These are phyloP conservation scores for Lactarius hengduanensis DNA, from an alignment of 768 basidiomycete species.

Conservation along the genomic window DNA sequence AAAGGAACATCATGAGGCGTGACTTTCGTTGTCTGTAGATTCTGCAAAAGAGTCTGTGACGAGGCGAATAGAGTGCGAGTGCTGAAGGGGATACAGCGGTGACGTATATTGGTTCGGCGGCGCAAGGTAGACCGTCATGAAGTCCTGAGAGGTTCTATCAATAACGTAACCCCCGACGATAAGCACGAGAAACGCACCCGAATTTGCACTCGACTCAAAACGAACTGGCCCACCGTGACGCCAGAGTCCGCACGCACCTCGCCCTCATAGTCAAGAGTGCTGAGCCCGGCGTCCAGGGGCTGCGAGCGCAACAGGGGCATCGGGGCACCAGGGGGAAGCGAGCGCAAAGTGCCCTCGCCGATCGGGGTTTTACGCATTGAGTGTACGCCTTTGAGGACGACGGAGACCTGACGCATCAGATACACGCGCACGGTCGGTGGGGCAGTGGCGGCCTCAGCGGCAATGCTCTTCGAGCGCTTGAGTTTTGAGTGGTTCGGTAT, in stretches of 20 bases:
- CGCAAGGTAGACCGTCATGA: conserved; percentile 49
- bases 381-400: conserved; percentile 39
- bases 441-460: neutral
- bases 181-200: conserved; percentile 41
- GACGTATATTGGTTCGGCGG: conserved; percentile 40
- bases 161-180: neutral
- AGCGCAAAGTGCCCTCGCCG: conserved; percentile 49
- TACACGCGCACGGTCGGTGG: conserved; percentile 45
- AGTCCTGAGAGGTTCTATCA: conserved; percentile 46
- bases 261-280: conserved; percentile 63
- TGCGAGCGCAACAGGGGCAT: conserved; percentile 27
- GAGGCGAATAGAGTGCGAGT: conserved; percentile 53
- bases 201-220: conserved; percentile 44
- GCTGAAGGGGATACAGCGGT: conserved; percentile 39
- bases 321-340: conserved; percentile 42
- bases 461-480: conserved; percentile 28
- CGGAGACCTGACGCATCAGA: conserved; percentile 49
- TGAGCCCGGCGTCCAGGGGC: conserved; percentile 33
- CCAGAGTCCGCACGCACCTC: conserved; percentile 43
- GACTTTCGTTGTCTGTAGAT: neutral
- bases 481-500: conserved; percentile 15
- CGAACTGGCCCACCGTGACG: conserved; percentile 47
- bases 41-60: conserved; percentile 51
- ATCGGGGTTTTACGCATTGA: conserved; percentile 43
- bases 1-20: neutral